Evolutionary conservation across 176 grass and related monocot genomes (phyloP).

Genomic region (Ensete glaucum): DNA sequence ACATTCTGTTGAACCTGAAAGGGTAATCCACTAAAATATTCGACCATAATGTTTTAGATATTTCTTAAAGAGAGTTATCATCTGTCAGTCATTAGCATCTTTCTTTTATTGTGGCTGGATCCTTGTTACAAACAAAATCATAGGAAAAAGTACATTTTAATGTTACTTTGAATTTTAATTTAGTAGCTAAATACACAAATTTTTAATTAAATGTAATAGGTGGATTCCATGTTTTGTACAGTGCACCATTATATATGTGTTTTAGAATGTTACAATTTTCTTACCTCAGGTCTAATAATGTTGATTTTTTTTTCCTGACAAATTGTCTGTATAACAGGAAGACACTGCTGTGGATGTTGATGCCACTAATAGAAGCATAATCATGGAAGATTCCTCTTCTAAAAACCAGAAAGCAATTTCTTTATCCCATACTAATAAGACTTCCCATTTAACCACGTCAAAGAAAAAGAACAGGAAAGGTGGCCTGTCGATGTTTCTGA

Average conservation of each 20-base stretch:
- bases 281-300: background rate
- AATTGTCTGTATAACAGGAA: constrained; percentile 30
- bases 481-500: constrained; percentile 84
- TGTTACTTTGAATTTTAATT: background rate
- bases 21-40: background rate
- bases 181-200: background rate
- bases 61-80: too few relatives aligned
- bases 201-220: background rate
- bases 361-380: constrained; percentile 33
- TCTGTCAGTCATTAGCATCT: background rate
- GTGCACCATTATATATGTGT: background rate
- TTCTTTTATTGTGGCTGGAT: too few relatives aligned
- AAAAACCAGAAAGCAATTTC: constrained; percentile 28
- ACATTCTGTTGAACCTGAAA: background rate
- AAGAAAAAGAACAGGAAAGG: constrained; percentile 97
- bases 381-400: constrained; percentile 28
- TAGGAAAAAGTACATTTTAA: background rate
- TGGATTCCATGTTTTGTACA: background rate
- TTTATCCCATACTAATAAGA: constrained; percentile 39
- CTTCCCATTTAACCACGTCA: constrained; percentile 30
- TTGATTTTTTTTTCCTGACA: background rate
- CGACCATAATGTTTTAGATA: too few relatives aligned
- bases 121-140: too few relatives aligned
- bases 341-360: constrained; percentile 14
- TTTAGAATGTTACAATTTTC: background rate